Conservation (phyloP, 306 rosid species). For the Castanea sativa region DNA sequence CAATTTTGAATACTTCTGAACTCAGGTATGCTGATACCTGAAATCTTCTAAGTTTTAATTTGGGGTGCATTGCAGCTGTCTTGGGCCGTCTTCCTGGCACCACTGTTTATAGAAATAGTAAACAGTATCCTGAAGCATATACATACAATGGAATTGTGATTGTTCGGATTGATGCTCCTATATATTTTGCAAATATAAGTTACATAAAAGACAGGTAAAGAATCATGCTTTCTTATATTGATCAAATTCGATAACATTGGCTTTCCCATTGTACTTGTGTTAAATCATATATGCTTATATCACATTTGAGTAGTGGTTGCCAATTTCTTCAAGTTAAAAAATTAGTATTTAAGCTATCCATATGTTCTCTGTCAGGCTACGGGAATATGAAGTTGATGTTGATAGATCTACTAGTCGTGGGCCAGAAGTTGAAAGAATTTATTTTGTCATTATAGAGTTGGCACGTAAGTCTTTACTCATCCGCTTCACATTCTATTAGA, state of each 20-base stretch:
- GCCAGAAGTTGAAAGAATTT: slow-evolving; percentile 87
- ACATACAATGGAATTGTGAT: slow-evolving; percentile 93
- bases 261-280: not conserved
- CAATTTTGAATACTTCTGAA: not conserved
- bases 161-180: slow-evolving; percentile 93
- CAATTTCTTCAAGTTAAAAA: slow-evolving; percentile 13
- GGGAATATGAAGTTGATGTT: slow-evolving; percentile 79
- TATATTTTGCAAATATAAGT: slow-evolving; percentile 87
- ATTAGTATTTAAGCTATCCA: slow-evolving; percentile 6
- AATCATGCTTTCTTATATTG: slow-evolving; percentile 3
- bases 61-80: slow-evolving; percentile 69
- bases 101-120: slow-evolving; percentile 81
- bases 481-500: slow-evolving; percentile 6
- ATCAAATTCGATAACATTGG: not conserved
- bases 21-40: not conserved
- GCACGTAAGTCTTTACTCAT: slow-evolving; percentile 73
- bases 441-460: slow-evolving; percentile 89
- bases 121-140: slow-evolving; percentile 92
- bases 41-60: slow-evolving; percentile 24
- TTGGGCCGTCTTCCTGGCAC: slow-evolving; percentile 99
- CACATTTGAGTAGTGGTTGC: slow-evolving; percentile 20
- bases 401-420: slow-evolving; percentile 69
- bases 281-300: not conserved
- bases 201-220: slow-evolving; percentile 89
- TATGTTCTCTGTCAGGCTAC: slow-evolving; percentile 59